Evolutionary conservation across 495 filamentous ascomycete species (phyloP).

Genomic region (Halenospora varia): DNA sequence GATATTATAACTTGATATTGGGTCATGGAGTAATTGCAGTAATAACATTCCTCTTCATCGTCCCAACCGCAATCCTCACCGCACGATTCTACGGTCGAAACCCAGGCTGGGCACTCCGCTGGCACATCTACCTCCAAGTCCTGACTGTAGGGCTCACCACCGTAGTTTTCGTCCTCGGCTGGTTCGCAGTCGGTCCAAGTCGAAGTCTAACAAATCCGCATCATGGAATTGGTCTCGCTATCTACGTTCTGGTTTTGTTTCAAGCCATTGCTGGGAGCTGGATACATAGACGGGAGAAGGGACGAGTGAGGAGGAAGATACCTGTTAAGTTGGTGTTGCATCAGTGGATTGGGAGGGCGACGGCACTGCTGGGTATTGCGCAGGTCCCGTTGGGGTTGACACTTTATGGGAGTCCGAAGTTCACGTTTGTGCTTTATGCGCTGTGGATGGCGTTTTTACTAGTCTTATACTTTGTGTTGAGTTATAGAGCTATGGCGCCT

Average conservation of each 20-base stretch:
- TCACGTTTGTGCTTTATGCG: conserved; percentile 79
- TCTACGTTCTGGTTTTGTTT: conserved; percentile 79
- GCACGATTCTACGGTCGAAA: conserved; percentile 66
- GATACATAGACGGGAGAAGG: conserved; percentile 58
- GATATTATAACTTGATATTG: conserved; percentile 75
- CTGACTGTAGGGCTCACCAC: conserved; percentile 68
- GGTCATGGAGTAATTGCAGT: conserved; percentile 83
- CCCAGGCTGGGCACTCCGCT: conserved; percentile 62
- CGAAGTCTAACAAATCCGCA: conserved; percentile 90
- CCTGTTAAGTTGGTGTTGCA: conserved; percentile 74
- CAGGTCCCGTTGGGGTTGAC: conserved; percentile 89
- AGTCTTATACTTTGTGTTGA: conserved; percentile 67
- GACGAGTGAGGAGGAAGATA: conserved; percentile 43
- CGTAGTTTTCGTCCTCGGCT: conserved; percentile 72
- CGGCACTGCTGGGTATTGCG: conserved; percentile 74
- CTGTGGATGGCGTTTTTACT: conserved; percentile 66
- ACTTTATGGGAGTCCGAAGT: conserved; percentile 84
- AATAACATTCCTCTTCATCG: conserved; percentile 80
- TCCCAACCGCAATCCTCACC: conserved; percentile 73
- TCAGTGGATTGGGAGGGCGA: conserved; percentile 76
- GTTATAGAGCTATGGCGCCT: conserved; percentile 11
- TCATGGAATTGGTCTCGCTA: conserved; percentile 86
- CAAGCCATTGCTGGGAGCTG: conserved; percentile 76
- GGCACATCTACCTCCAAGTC: conserved; percentile 86
- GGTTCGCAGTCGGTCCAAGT: conserved; percentile 69